Conservation (phyloP, 306 rosid genomes). For the Carpinus viminea region DNA sequence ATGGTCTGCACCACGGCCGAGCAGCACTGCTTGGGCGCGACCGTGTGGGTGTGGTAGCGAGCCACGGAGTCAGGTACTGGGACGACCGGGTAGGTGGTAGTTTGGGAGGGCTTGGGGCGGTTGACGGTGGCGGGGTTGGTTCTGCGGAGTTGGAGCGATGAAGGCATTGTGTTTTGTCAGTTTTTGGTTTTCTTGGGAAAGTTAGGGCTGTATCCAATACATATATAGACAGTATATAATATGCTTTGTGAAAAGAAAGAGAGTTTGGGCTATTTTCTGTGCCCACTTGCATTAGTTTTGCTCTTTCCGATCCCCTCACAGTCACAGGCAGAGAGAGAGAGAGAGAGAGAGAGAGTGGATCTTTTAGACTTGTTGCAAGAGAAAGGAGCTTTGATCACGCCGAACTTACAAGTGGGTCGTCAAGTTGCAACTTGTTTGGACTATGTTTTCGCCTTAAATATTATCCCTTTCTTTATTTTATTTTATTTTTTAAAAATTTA, state of each 20-base stretch:
- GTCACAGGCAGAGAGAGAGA: slow-evolving; percentile 10
- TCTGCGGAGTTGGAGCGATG: slow-evolving; percentile 65
- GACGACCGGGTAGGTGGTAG: slow-evolving; percentile 8
- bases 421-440: slow-evolving; percentile 77
- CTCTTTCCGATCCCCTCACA: background rate
- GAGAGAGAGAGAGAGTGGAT: slow-evolving; percentile 17
- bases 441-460: slow-evolving; percentile 32
- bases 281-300: slow-evolving; percentile 51
- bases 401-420: slow-evolving; percentile 79
- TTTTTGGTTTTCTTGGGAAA: slow-evolving; percentile 2
- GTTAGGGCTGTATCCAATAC: background rate
- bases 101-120: slow-evolving; percentile 39
- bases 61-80: slow-evolving; percentile 47
- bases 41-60: slow-evolving; percentile 49
- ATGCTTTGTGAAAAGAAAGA: background rate
- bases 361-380: slow-evolving; percentile 2
- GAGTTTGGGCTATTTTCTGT: slow-evolving; percentile 12
- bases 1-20: slow-evolving; percentile 71
- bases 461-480: slow-evolving; percentile 24
- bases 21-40: slow-evolving; percentile 68
- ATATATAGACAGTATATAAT: background rate
- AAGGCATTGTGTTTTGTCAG: slow-evolving; percentile 47
- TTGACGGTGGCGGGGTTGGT: slow-evolving; percentile 40
- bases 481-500: background rate
- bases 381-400: slow-evolving; percentile 43